Base-by-base conservation (phyloP, 768 basidiomycete species). In the Calocera cornea region DNA sequence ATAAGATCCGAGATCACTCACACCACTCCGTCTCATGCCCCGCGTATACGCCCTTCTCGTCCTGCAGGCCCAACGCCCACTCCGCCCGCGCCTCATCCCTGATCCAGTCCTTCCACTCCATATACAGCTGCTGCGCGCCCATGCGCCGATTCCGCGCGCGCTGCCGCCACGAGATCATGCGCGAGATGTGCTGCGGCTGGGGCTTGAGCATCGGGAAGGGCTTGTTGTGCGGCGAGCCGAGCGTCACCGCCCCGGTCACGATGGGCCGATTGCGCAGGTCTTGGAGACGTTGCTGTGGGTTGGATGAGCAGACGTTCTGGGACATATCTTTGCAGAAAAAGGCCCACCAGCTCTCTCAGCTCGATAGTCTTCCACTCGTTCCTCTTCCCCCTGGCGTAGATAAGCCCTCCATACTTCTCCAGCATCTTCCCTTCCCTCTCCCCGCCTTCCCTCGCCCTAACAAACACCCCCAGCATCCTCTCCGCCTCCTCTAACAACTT, bases 131-230 rank as follows among this genome's bases (percentile, higher is more conserved):
- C 10, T 75, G 73, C 64, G 74, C 75, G 33, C 72, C 76, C n/a
- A 80, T 70, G 2, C 89, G 81, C 38, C 77, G 75, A 5, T 79
- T 84, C 0, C 81, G 77, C 2, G 77, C 76, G 10, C 73, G 69
- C 17, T 81, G 77, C 1, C 87, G 78, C 17, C 77, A 76, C 44
- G 77, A 74, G 36, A 95, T 89, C 79, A 93, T 90, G 74, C 83
- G 82, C 1, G 83, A 80, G 50, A 93, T 83, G n/a, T 82, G 79
- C 2, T 77, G 71, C 0, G 95, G 94, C 69, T 95, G 92, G 0
- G 90, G 91, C 41, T 82, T 84, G 71, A 97, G 78, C 0, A 90
- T 84, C 0, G 92, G 92, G 16, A 97, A 81, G 0, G 92, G 90
- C 0, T 77, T 80, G 73, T 92, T 84, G 76, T 77, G 84, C 8